A percentile compares a stretch with the other conserved stretches of the same genome.
Evolutionary conservation across 192 early-diverging fungal species (phyloP).

Genomic region (Podochytrium sp.): DNA sequence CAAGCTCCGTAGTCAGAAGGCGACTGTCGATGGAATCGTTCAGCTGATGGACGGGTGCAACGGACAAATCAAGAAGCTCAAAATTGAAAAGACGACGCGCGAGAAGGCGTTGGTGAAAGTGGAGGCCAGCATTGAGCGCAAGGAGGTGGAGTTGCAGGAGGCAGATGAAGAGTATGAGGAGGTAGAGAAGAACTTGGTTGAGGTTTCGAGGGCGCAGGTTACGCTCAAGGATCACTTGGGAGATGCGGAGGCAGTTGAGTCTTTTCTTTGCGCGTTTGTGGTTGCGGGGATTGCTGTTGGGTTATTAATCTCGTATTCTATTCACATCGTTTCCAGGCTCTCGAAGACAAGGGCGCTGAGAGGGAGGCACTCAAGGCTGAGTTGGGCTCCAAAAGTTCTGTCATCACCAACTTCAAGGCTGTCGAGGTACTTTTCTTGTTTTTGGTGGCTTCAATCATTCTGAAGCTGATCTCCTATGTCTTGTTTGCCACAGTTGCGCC

Average conservation of each 20-base stretch:
- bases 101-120: constrained; percentile 77
- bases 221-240: constrained; percentile 1
- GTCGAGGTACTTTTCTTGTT: constrained; percentile 7
- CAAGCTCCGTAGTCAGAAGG: constrained; percentile 82
- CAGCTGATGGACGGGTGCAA: constrained; percentile 75
- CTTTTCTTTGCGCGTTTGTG: not conserved
- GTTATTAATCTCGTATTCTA: not conserved
- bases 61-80: constrained; percentile 73
- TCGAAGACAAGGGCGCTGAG: constrained; percentile 73
- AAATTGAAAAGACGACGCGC: constrained; percentile 72
- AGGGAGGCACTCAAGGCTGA: constrained; percentile 68
- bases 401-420: constrained; percentile 40
- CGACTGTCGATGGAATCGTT: constrained; percentile 77
- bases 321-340: constrained; percentile 33
- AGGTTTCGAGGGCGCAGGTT: constrained; percentile 32
- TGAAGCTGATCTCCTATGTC: not conserved
- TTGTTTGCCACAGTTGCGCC: not conserved
- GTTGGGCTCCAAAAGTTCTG: constrained; percentile 66
- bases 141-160: constrained; percentile 68
- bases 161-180: constrained; percentile 64
- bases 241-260: constrained; percentile 43
- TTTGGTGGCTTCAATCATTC: not conserved
- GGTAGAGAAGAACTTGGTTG: constrained; percentile 64
- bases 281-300: not conserved
- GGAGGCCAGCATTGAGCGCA: constrained; percentile 63